A percentile compares a stretch with the other conserved stretches of the same genome.
phyloP scores from a whole-genome alignment of 1,284 basidiomycete genomes.

The Sporisorium iseilematis-ciliati region DNA sequence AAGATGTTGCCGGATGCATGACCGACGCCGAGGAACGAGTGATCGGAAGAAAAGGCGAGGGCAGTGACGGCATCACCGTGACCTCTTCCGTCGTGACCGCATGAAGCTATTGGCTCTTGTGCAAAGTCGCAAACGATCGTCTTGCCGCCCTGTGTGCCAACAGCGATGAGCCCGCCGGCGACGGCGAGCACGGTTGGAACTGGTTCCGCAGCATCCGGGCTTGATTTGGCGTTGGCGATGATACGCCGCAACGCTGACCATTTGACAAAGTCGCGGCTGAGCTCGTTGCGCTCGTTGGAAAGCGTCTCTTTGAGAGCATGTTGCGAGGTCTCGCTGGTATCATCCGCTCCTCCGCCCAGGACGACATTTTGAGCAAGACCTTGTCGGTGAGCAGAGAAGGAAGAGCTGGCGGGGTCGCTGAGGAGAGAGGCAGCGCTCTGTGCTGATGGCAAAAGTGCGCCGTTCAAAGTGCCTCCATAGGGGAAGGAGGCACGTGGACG shows the following conservation, averaged over 20 bases:
- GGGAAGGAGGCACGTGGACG: constrained; percentile 36
- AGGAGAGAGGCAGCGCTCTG: constrained; percentile 30
- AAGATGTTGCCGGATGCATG: constrained; percentile 87
- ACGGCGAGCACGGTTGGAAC: constrained; percentile 83
- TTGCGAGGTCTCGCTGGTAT: constrained; percentile 2
- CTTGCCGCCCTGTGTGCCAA: constrained; percentile 85
- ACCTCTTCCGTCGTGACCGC: constrained; percentile 41
- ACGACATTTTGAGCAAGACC: not conserved
- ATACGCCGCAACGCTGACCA: constrained; percentile 83
- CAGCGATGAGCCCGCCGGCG: constrained; percentile 87
- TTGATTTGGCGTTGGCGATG: constrained; percentile 74
- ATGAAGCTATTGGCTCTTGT: constrained; percentile 74
- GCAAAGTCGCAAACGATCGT: constrained; percentile 86
- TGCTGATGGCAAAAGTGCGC: constrained; percentile 18
- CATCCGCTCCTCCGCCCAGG: constrained; percentile 10
- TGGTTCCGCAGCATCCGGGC: constrained; percentile 71
- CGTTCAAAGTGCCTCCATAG: constrained; percentile 28
- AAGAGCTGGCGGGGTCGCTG: constrained; percentile 31
- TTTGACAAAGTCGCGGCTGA: constrained; percentile 77
- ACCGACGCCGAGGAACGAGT: constrained; percentile 90
- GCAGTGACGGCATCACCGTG: constrained; percentile 81
- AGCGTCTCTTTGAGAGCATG: constrained; percentile 33
- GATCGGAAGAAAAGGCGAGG: constrained; percentile 89
- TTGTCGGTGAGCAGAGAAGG: constrained; percentile 14
- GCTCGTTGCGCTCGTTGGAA: constrained; percentile 54